Base-by-base conservation (phyloP, 2,329 filamentous ascomycete species). In the Magnaporthales sp. region DNA sequence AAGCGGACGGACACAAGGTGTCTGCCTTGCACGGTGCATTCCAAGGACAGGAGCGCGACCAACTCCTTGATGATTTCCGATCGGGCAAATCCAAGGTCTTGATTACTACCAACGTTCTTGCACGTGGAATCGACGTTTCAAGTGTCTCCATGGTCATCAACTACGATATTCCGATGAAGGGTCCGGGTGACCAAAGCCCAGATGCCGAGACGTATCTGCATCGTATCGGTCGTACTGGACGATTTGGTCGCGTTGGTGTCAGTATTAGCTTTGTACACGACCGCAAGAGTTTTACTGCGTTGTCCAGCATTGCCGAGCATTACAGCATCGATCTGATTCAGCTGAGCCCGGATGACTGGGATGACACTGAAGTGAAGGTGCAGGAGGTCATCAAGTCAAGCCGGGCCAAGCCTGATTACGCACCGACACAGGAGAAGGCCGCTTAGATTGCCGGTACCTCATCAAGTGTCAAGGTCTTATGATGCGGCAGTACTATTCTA, bases 101-200 rank as follows among this genome's bases (percentile, higher is more conserved):
- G 69, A 97, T 99, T 74, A 96, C 95, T 1, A 99, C 95, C 72
- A 99, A 99, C 74, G 93, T 99, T 51, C 86, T 99, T 67, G 91
- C 95, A 9, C 93, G 95, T 75, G 95, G 95, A 75, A 98, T 99
- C 73, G 95, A 99, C 74, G 86, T 88, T 81, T 98, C 75, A 78
- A 96, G 80, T 30, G 95, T 99, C 15, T 97, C 93, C 10, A 95
- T 99, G 89, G 95, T 99, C 66, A 93, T 99, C 83, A 99, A 99
- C 82, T 99, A 99, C 79, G 90, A 92, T 72, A 90, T 92, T 67
- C 90, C 90, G 27, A 91, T 90, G 82, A 89, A 90, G 74, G 89
- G 90, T 56, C 73, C 84, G 32, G 88, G 90, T 22, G 93, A 98
- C 72, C 84, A 84, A 30, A 91, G 95, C 78, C 91, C 94, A 15